Evolutionary conservation across 345 rosid genomes (phyloP).

Genomic region (Corchorus olitorius): DNA sequence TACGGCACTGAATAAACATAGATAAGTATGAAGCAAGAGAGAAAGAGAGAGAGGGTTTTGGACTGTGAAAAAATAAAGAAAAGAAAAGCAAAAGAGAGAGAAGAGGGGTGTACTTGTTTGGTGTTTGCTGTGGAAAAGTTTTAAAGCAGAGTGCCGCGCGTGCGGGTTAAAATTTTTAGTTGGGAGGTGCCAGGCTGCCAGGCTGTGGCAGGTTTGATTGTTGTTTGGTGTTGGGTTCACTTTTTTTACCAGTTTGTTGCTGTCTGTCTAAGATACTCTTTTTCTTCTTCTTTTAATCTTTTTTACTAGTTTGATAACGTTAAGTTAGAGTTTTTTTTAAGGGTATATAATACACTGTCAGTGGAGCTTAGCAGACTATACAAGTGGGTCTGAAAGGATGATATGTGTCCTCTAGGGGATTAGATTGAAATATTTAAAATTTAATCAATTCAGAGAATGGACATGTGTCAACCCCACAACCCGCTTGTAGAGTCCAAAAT

Average conservation of each 20-base stretch:
- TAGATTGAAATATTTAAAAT: too few species aligned
- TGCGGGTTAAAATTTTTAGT: constrained; percentile 35
- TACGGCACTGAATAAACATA: constrained; percentile 11
- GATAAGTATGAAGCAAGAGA: neutral
- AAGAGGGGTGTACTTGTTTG: neutral
- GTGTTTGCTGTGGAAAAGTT: constrained; percentile 4
- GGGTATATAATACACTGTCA: too few species aligned
- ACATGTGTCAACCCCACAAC: too few species aligned
- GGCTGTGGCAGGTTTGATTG: constrained; percentile 14
- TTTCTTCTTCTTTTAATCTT: neutral
- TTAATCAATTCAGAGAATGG: too few species aligned
- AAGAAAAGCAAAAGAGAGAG: neutral
- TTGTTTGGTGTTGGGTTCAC: neutral
- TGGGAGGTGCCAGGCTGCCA: neutral
- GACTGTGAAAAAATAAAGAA: neutral
- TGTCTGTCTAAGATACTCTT: neutral
- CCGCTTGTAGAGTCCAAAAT: too few species aligned
- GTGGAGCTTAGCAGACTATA: too few species aligned
- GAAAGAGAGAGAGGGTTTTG: constrained; percentile 4
- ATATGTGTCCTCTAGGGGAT: too few species aligned
- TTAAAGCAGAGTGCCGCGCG: constrained; percentile 34
- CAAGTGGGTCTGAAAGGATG: too few species aligned
- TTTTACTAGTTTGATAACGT: neutral
- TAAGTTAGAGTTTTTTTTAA: too few species aligned
- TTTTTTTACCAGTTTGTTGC: neutral